These are phyloP conservation scores for Wakefieldia striispora DNA, from an alignment of 768 basidiomycete species.

Conservation along the genomic window DNA sequence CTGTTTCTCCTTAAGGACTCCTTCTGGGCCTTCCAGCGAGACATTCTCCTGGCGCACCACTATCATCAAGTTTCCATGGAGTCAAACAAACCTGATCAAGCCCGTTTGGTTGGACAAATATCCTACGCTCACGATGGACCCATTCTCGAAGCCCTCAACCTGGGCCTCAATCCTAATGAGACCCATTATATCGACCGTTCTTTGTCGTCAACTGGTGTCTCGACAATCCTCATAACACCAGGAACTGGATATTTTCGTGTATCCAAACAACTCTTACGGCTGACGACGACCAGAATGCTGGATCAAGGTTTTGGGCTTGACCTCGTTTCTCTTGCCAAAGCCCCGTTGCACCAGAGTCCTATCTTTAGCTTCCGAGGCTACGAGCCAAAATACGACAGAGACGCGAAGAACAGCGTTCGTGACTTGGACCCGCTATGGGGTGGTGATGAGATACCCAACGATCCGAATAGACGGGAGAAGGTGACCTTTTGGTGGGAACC, in stretches of 20 bases:
- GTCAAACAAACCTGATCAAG: constrained; percentile 43
- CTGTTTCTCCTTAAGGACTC: constrained; percentile 85
- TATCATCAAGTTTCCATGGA: constrained; percentile 69
- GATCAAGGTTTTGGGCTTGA: constrained; percentile 92
- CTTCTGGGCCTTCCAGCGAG: constrained; percentile 87
- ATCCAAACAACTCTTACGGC: constrained; percentile 80
- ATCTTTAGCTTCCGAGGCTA: constrained; percentile 84
- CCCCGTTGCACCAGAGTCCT: constrained; percentile 89
- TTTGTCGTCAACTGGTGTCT: constrained; percentile 80
- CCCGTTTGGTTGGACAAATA: constrained; percentile 72
- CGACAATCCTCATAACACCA: constrained; percentile 84
- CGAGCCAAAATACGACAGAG: constrained; percentile 54
- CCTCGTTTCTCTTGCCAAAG: constrained; percentile 84
- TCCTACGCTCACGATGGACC: constrained; percentile 93
- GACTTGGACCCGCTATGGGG: constrained; percentile 76
- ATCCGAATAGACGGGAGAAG: constrained; percentile 38
- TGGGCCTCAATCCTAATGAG: constrained; percentile 89
- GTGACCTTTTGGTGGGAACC: constrained; percentile 87
- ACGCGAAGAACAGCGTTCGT: constrained; percentile 44
- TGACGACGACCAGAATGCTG: constrained; percentile 91
- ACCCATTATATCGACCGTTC: constrained; percentile 96
- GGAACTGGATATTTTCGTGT: constrained; percentile 94
- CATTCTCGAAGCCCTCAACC: constrained; percentile 91
- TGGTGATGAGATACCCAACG: constrained; percentile 48
- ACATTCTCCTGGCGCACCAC: constrained; percentile 88